These are phyloP conservation scores for Neckera pumila DNA, from an alignment of 225 moss, liverwort and hornwort species.

Conservation along the genomic window DNA sequence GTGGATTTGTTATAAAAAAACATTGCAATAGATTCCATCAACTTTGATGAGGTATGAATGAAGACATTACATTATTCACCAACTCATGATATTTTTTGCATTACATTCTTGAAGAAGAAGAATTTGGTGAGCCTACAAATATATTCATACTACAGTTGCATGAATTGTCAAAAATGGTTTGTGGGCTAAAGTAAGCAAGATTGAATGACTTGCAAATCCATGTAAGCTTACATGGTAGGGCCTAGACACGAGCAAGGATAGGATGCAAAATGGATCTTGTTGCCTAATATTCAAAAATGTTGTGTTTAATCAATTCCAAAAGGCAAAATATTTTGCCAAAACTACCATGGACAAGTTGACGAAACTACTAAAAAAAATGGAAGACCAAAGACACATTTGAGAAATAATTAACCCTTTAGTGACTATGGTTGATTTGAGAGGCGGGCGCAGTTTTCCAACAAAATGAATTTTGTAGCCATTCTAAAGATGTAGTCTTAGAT, in stretches of 20 bases:
- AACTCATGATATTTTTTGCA: neutral
- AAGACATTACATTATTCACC: neutral
- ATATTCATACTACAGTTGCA: neutral
- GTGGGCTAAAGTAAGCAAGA: fast-evolving
- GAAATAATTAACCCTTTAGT: no score
- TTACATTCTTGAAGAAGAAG: neutral
- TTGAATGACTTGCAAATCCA: neutral
- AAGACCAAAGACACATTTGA: neutral
- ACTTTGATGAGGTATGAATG: neutral
- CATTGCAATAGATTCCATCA: no score
- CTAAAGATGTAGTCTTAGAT: no score
- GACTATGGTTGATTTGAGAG: no score
- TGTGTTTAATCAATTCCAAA: neutral
- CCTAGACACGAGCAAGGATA: fast-evolving
- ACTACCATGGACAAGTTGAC: neutral
- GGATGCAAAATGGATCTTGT: fast-evolving
- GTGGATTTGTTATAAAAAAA: neutral
- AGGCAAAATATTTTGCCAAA: no score
- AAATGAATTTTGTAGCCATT: no score
- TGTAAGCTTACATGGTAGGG: fast-evolving
- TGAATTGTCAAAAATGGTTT: neutral
- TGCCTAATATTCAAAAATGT: neutral
- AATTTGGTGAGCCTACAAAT: no score
- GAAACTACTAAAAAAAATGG: neutral
- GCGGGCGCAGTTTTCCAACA: no score